Evolutionary conservation across 768 basidiomycete genomes (phyloP).

Genomic region (Amanita molliuscula): DNA sequence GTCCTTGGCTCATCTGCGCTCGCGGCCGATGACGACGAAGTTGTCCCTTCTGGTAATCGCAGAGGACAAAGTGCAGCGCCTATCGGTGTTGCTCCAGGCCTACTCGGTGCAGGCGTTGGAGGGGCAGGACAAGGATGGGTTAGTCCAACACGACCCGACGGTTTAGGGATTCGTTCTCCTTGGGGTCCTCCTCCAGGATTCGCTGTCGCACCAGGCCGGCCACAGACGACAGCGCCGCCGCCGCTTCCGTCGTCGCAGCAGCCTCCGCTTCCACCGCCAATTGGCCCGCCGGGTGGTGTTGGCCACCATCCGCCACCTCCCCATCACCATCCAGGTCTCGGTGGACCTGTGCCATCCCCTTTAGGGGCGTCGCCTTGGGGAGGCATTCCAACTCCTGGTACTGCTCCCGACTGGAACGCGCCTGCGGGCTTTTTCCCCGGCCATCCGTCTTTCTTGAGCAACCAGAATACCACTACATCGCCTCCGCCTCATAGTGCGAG

Average conservation of each 20-base stretch:
- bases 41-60: slow-evolving; percentile 41
- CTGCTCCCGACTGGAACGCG: slow-evolving; percentile 39
- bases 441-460: slow-evolving; percentile 27
- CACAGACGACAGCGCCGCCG: slow-evolving; percentile 4
- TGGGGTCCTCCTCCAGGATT: slow-evolving; percentile 11
- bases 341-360: slow-evolving; percentile 6
- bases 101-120: slow-evolving; percentile 10
- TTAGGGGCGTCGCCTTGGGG: slow-evolving; percentile 29
- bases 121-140: slow-evolving; percentile 4
- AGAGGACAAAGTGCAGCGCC: slow-evolving; percentile 21
- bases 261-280: slow-evolving; percentile 21
- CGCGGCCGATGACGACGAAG: slow-evolving; percentile 73
- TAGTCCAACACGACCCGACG: slow-evolving; percentile 7
- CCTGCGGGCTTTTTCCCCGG: slow-evolving; percentile 31
- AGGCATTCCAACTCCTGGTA: slow-evolving; percentile 19
- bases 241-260: background rate
- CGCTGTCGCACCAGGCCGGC: slow-evolving; percentile 10
- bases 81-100: slow-evolving; percentile 15
- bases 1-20: slow-evolving; percentile 70
- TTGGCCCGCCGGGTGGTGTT: slow-evolving; percentile 11
- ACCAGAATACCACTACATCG: slow-evolving; percentile 40
- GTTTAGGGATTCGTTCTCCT: slow-evolving; percentile 16
- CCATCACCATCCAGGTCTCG: slow-evolving; percentile 3
- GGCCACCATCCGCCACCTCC: slow-evolving; percentile 13
- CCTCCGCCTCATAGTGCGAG: slow-evolving; percentile 30